Evolutionary conservation across 257 asterid genomes (phyloP), one percentile per base, ranked within the genome.

Genomic region (Paulownia fortunei): DNA sequence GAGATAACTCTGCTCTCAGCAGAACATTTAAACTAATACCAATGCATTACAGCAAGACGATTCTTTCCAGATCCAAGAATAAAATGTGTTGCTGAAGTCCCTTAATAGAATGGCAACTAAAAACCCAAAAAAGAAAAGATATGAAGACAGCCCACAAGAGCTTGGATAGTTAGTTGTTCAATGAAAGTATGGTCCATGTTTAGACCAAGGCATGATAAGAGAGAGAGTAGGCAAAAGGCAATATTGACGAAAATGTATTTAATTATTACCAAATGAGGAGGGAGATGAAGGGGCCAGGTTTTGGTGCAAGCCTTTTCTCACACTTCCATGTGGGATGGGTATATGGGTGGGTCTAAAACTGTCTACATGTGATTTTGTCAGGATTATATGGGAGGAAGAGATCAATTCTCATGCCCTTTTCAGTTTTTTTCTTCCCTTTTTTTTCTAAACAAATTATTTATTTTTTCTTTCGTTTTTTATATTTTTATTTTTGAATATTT

Each of bases 291-390:
- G 54, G 76, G 56, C 13, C 51, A 42, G 47, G 78, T 55, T 11
- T 36, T 32, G 51, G 46, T 4, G 73, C 60, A 66, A 69, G 76
- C 72, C 49, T 52, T 81, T 65, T 19, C 79, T 80, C 84, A 81
- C 76, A 18, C 62, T 73, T 72, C 86, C 90, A 87, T 86, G 90
- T 89, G 91, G 81, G 73, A 66, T 72, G 71, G 83, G 79, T 37
- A 23, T 55, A 42, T 49, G 86, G 67, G 80, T 84, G 89, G 89
- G 85, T 78, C 84, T 79, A 59, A 69, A 70, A 16, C 30, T 87
- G 85, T 80, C 87, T 80, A 83, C 91, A 88, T 86, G 92, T 90
- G 95, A 87, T 74, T 59, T 58, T 86, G 94, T 85, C 91, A 85
- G 85, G 76, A 52, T 63, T 61, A 70, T 42, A 13, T 54, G 27